phyloP scores from a whole-genome alignment of 257 asterid species.

The Plantago ovata region DNA sequence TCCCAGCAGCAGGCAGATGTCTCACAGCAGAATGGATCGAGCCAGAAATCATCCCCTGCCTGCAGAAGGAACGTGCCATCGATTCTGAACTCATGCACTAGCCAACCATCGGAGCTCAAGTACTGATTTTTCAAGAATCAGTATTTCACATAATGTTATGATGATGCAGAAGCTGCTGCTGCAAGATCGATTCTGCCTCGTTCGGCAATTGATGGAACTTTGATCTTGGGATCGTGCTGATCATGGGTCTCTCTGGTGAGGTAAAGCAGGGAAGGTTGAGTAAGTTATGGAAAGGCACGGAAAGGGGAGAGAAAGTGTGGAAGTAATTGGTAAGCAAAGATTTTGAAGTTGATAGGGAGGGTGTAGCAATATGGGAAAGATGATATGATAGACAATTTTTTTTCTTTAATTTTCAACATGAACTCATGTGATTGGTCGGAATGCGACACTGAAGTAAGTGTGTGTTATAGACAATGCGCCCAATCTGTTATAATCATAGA shows the following conservation, averaged over 20 bases:
- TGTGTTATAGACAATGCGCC: constrained; percentile 17
- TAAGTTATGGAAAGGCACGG: background rate
- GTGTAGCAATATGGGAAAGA: too few relatives aligned
- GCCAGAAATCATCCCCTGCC: constrained; percentile 43
- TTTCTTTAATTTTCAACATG: too few relatives aligned
- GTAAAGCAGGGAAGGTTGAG: background rate
- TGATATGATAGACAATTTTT: too few relatives aligned
- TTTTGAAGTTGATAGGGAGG: constrained; percentile 5
- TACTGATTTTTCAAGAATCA: constrained; percentile 20
- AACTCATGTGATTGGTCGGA: constrained; percentile 24
- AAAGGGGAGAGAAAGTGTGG: background rate
- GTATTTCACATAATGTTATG: background rate
- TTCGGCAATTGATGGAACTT: too few relatives aligned
- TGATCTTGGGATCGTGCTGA: too few relatives aligned
- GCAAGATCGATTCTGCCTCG: too few relatives aligned
- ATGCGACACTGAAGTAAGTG: constrained; percentile 15
- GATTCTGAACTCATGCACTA: constrained; percentile 28
- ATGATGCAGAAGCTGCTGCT: background rate
- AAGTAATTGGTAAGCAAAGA: background rate
- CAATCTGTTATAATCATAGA: constrained; percentile 21
- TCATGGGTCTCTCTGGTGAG: too few relatives aligned
- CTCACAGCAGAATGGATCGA: constrained; percentile 22
- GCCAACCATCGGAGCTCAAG: constrained; percentile 42
- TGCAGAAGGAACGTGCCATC: constrained; percentile 38
- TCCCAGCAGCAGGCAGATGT: constrained; percentile 25